Conservation (phyloP, 2,329 filamentous ascomycete genomes). For the Gnomoniopsis smithogilvyi region DNA sequence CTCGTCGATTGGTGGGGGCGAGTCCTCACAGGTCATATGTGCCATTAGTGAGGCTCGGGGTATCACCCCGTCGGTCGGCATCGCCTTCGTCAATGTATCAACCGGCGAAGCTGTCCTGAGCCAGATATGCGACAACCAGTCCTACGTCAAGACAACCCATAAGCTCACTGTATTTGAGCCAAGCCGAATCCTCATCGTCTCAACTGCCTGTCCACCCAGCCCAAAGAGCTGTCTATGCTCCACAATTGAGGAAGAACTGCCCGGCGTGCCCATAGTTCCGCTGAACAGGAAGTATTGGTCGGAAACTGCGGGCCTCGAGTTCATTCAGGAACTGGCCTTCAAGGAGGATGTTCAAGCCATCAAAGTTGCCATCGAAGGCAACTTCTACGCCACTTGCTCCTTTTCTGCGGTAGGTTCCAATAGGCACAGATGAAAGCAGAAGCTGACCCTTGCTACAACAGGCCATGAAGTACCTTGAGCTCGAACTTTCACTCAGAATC, state of each 20-base stretch:
- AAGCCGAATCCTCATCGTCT: constrained; percentile 74
- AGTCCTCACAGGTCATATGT: constrained; percentile 74
- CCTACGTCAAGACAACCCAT: constrained; percentile 83
- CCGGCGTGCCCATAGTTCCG: constrained; percentile 57
- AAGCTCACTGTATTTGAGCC: constrained; percentile 81
- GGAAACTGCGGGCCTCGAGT: constrained; percentile 72
- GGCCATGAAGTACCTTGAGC: constrained; percentile 78
- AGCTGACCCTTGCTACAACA: constrained; percentile 32
- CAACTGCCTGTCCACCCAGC: constrained; percentile 62
- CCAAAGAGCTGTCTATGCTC: constrained; percentile 70
- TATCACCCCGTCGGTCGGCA: constrained; percentile 76
- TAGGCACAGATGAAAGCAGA: rapidly evolving
- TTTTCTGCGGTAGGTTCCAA: constrained; percentile 66
- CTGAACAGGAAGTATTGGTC: constrained; percentile 82
- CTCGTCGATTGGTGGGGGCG: constrained; percentile 41
- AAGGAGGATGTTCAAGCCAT: constrained; percentile 76
- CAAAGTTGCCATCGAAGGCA: constrained; percentile 75
- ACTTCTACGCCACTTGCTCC: constrained; percentile 81
- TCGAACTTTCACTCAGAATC: constrained; percentile 66
- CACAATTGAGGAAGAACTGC: constrained; percentile 70
- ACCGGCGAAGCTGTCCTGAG: constrained; percentile 82
- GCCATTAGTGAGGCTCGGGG: constrained; percentile 86
- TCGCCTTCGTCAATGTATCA: constrained; percentile 83
- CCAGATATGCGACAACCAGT: constrained; percentile 90
- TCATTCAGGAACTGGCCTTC: constrained; percentile 76